Evolutionary conservation across 2,329 filamentous ascomycete genomes (phyloP), one percentile per base, ranked within the genome.

Genomic region (Epichloe gansuensis): DNA sequence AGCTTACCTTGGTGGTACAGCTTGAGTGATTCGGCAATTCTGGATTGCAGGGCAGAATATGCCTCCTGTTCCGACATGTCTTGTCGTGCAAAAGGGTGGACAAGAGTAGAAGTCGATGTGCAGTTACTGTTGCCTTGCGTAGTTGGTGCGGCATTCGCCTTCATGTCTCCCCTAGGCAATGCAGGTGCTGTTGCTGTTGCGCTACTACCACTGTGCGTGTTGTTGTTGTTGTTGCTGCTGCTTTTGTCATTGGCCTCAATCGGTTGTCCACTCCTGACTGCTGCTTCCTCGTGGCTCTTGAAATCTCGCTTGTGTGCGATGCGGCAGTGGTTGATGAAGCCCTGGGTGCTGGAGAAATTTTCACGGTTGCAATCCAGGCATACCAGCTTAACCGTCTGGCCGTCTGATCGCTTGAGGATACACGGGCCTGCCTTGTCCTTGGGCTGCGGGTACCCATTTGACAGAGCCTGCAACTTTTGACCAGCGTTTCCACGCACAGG

Each of bases 311-410:
- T 87, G 70, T 98, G 93, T 27, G 90, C 89, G 61, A 98, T 97
- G 53, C 93, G 89, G 66, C 91, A 97, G 65, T 98, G 93, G 64
- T 98, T 98, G 71, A 98, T 93, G 70, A 97, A 97, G n/a, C 93
- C 93, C 68, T 97, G 93, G 0, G 90, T 94, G 71, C 90, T 97
- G 52, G 86, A 90, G 64, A 97, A 97, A 66, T 96, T 88, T 65
- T 89, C 87, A 57, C 91, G 80, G 48, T 89, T 78, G 68, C 93
- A 97, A 66, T 93, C 86, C 54, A 87, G 70, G 72, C 93, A 98
- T 56, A 95, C 85, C 47, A 97, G 77, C 69, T 95, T 94, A 57
- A 97, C 91, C 57, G 84, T 82, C 63, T 87, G 77, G 52, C 87
- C 87, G 68, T 97, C 90, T 51, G 85, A 84, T 60, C 89, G 85